Evolutionary conservation across 805 yeast genomes (phyloP).

Genomic region (Yarrowia sp.): DNA sequence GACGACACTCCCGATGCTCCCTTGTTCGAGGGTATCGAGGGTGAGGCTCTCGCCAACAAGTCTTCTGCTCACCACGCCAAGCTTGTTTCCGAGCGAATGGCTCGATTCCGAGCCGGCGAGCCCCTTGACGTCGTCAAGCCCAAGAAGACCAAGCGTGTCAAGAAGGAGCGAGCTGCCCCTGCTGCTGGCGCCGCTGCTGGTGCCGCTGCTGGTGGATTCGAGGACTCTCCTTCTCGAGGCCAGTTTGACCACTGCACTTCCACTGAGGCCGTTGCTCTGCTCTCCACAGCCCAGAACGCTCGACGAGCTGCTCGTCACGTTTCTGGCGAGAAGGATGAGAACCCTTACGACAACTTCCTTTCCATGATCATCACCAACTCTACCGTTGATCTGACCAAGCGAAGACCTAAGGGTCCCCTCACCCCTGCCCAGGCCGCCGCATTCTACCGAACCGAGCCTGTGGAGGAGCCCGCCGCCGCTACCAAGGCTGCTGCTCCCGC

Average conservation of each 20-base stretch:
- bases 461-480: constrained; percentile 6
- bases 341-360: constrained; percentile 19
- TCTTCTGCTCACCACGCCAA: constrained; percentile 9
- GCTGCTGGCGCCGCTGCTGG: constrained; percentile 2
- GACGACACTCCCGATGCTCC: constrained; percentile 24
- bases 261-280: constrained; percentile 8
- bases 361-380: constrained; percentile 21
- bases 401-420: constrained; percentile 20
- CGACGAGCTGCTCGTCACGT: constrained; percentile 21
- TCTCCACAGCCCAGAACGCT: constrained; percentile 21
- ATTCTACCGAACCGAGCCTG: constrained; percentile 25
- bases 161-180: constrained; percentile 9
- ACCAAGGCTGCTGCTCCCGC: not conserved
- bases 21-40: constrained; percentile 7
- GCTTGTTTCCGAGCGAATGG: constrained; percentile 15
- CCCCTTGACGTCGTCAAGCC: constrained; percentile 16
- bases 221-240: constrained; percentile 15
- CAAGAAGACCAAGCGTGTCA: constrained; percentile 16
- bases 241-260: constrained; percentile 22
- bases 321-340: constrained; percentile 41
- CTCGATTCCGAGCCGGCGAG: constrained; percentile 21
- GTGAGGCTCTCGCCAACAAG: constrained; percentile 20
- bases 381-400: not conserved
- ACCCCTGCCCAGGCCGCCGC: constrained; percentile 15
- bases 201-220: not conserved